Evolutionary conservation across 2,329 filamentous ascomycete species (phyloP), one percentile per base, ranked within the genome.

Genomic region (Alternaria sp.): DNA sequence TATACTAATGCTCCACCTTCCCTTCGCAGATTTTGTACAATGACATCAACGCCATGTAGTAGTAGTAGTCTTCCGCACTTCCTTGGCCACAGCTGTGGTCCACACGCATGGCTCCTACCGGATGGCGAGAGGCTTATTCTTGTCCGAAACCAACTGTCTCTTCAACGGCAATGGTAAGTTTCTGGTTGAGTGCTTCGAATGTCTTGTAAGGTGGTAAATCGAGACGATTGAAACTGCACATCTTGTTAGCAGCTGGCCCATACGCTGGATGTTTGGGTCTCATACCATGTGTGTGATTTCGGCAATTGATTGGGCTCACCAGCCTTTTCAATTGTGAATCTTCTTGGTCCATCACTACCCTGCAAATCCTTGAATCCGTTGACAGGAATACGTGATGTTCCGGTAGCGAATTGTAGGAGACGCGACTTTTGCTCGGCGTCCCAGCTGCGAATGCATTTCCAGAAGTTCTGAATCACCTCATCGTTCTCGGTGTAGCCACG

Each of bases 301-400:
- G 95, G 95, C 75, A 99, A 79, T 71, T 97, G 96, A 62, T 86
- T 88, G 53, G 94, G 84, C 77, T 98, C 95, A 59, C 95, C 95
- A 38, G 94, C 93, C 83, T 98, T 98, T 80, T 99, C 95, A 79
- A 99, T 98, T 1, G 95, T 99, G 75, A 99, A 99, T 64, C 95
- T 85, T 80, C 95, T 87, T 9, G 95, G 95, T 4, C 95, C 95
- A 78, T 99, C 95, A 69, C 93, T 97, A 41, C 95, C 95, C 80
- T 99, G 95, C 52, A 99, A 84, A 84, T 99, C 95, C 83, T 99
- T 99, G 87, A 99, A 99, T 7, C 95, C 95, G 79, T 99, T 99
- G 81, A 99, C 95, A 1, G 95, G 95, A 69, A 99, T 99, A 82
- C 95, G 91, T 51, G 93, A 97, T 14, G 95, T 99, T 79, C 95